Percentiles rank a stretch among this genome's conserved stretches.
Evolutionary conservation across 1,284 basidiomycete genomes (phyloP).

Genomic region (Moniliophthora roreri): DNA sequence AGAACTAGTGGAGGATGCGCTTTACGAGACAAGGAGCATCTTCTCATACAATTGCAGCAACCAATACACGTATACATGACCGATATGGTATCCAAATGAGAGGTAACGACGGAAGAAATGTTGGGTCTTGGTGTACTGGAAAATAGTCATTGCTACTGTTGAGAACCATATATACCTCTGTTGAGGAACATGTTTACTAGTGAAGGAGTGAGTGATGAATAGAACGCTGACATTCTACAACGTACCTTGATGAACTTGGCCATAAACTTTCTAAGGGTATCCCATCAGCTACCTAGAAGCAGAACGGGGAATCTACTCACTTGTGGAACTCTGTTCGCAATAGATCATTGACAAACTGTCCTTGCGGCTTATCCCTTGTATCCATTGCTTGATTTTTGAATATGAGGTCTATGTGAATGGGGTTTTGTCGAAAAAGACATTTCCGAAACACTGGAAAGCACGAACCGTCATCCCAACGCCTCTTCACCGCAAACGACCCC

Average conservation of each 20-base stretch:
- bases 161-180: too few species aligned
- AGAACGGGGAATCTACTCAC: slow-evolving; percentile 48
- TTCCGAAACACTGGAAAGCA: slow-evolving; percentile 5
- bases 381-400: slow-evolving; percentile 95
- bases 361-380: slow-evolving; percentile 59
- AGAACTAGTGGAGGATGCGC: neutral
- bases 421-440: neutral
- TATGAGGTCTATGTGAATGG: slow-evolving; percentile 68
- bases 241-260: slow-evolving; percentile 72
- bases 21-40: neutral
- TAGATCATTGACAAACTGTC: slow-evolving; percentile 91
- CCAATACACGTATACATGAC: too few species aligned
- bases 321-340: slow-evolving; percentile 91
- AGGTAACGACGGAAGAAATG: too few species aligned
- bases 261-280: slow-evolving; percentile 67
- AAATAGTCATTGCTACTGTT: too few species aligned
- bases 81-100: too few species aligned
- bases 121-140: too few species aligned
- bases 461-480: slow-evolving; percentile 92
- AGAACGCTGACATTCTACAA: too few species aligned
- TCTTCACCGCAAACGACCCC: slow-evolving; percentile 87
- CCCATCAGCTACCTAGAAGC: slow-evolving; percentile 5
- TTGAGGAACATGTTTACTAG: too few species aligned
- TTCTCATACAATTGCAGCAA: too few species aligned
- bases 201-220: too few species aligned